phyloP scores from a whole-genome alignment of 148 eudicot genomes.

The Amaranthus cruentus region DNA sequence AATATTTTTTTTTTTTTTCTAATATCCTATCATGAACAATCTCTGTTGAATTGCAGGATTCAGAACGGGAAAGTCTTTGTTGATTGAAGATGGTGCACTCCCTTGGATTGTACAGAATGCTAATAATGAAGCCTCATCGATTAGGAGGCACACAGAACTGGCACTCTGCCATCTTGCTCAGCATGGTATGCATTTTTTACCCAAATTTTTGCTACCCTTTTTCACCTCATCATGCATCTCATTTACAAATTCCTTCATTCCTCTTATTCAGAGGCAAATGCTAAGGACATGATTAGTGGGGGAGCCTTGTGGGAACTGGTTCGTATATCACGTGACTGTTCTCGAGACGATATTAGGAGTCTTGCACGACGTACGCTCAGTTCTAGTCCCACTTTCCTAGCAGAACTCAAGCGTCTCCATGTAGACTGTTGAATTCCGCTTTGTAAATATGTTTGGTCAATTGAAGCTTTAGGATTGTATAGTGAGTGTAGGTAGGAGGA shows the following conservation, averaged over 20 bases:
- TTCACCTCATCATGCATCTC: neutral
- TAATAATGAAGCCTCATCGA: slow-evolving; percentile 76
- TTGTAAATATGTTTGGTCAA: slow-evolving; percentile 11
- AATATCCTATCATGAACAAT: neutral
- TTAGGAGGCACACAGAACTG: slow-evolving; percentile 83
- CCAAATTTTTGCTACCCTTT: neutral
- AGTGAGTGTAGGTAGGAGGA: slow-evolving; percentile 15
- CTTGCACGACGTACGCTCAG: slow-evolving; percentile 69
- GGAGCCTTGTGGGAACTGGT: slow-evolving; percentile 94
- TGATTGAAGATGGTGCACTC: slow-evolving; percentile 79
- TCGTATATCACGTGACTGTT: slow-evolving; percentile 75
- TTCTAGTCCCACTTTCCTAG: slow-evolving; percentile 60
- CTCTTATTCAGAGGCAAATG: slow-evolving; percentile 60
- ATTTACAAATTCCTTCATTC: neutral
- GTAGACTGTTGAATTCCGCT: slow-evolving; percentile 37
- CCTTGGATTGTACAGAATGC: slow-evolving; percentile 92
- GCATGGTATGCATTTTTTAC: slow-evolving; percentile 48
- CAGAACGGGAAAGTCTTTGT: slow-evolving; percentile 61
- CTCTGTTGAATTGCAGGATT: slow-evolving; percentile 37
- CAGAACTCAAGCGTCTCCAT: slow-evolving; percentile 61
- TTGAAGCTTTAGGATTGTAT: slow-evolving; percentile 18
- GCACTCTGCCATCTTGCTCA: slow-evolving; percentile 93
- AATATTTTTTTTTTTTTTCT: neutral
- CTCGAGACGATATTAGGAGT: slow-evolving; percentile 68
- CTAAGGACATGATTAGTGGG: slow-evolving; percentile 75